These are phyloP conservation scores for Plectranthus barbatus DNA, from an alignment of 257 asterid species.

Conservation along the genomic window DNA sequence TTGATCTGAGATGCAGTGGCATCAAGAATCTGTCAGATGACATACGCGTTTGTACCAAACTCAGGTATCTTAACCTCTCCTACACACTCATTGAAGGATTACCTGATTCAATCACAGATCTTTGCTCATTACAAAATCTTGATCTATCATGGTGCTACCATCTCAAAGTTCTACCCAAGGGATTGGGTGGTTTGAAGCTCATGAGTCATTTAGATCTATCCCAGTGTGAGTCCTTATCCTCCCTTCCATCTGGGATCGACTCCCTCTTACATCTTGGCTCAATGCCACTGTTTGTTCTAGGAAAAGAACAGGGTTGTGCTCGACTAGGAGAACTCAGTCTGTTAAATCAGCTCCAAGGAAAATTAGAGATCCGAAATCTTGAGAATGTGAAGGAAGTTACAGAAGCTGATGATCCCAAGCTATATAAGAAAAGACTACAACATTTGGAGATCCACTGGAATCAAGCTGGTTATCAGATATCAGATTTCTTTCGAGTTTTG, in stretches of 20 bases:
- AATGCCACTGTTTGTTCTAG: constrained; percentile 14
- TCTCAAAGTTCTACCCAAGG: constrained; percentile 1
- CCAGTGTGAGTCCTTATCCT: neutral
- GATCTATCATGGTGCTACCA: constrained; percentile 10
- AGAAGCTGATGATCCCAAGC: neutral
- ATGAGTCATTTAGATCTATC: constrained; percentile 5
- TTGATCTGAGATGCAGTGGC: constrained; percentile 19
- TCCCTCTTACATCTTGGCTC: neutral
- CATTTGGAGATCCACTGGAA: constrained; percentile 8
- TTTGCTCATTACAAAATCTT: neutral
- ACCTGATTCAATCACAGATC: neutral
- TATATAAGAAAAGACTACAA: neutral
- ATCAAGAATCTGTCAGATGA: neutral
- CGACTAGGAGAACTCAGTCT: neutral
- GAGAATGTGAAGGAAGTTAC: neutral
- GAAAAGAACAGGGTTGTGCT: neutral
- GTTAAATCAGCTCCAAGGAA: constrained; percentile 6
- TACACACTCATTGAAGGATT: neutral
- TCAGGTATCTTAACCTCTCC: constrained; percentile 14
- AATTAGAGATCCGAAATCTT: constrained; percentile 13
- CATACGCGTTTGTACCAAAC: neutral
- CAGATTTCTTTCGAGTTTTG: neutral
- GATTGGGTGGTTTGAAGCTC: neutral
- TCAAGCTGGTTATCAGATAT: neutral
- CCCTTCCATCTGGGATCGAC: constrained; percentile 8